Percentiles rank a stretch among this genome's conserved stretches.
Conservation (phyloP, 1,284 basidiomycete species). For the Moesziomyces aphidis region DNA sequence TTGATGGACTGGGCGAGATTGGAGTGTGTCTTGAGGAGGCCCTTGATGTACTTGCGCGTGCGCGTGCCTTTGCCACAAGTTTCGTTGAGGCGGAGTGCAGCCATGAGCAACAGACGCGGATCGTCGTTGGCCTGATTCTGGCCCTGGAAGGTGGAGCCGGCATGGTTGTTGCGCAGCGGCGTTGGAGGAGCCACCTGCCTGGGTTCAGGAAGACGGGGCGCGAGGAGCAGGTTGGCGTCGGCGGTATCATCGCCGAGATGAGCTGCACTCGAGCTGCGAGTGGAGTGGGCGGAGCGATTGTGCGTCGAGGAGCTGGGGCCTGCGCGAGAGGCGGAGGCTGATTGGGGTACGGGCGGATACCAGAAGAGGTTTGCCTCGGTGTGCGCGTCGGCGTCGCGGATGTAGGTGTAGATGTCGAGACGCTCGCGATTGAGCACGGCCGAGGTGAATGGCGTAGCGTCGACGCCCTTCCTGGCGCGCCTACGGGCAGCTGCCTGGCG, state of each 20-base stretch:
- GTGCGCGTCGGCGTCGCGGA: constrained; percentile 61
- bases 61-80: constrained; percentile 56
- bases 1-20: constrained; percentile 41
- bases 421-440: constrained; percentile 58
- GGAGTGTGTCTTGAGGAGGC: constrained; percentile 53
- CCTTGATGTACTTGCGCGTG: constrained; percentile 64
- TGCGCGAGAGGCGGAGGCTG: constrained; percentile 17
- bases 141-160: constrained; percentile 12
- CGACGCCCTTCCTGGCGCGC: constrained; percentile 31
- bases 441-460: constrained; percentile 56
- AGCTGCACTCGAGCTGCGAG: constrained; percentile 4
- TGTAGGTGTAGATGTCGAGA: constrained; percentile 60
- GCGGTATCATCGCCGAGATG: constrained; percentile 18
- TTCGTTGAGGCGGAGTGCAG: constrained; percentile 56
- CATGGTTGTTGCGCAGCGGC: constrained; percentile 27
- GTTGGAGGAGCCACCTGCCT: constrained; percentile 34
- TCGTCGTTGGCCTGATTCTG: constrained; percentile 23
- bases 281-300: constrained; percentile 7
- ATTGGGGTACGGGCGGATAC: constrained; percentile 49
- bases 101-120: constrained; percentile 42
- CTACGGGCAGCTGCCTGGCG: constrained; percentile 44
- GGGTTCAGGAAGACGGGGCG: constrained; percentile 42
- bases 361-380: constrained; percentile 60
- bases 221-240: constrained; percentile 38
- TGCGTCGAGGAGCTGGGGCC: constrained; percentile 21